Percentiles rank a stretch among this genome's conserved stretches.
Conservation (phyloP, 768 basidiomycete species). For the Filobasidium wieringae region DNA sequence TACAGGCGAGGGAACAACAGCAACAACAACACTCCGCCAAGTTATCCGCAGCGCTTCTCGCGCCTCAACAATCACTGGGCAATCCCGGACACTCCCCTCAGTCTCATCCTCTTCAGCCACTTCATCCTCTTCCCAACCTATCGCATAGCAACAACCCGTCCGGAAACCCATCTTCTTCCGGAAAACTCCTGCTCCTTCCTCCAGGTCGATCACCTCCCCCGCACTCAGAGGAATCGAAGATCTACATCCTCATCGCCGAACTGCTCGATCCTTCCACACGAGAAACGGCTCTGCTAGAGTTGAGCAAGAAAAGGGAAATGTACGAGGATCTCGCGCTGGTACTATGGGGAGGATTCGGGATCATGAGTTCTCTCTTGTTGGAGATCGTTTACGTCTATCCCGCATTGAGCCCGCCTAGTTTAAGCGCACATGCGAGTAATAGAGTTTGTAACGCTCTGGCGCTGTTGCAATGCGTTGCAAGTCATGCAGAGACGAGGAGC, state of each 20-base stretch:
- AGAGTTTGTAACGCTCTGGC: constrained; percentile 98
- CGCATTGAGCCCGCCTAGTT: constrained; percentile 80
- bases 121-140: neutral
- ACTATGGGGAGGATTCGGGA: constrained; percentile 62
- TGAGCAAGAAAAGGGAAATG: constrained; percentile 98
- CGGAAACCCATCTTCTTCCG: constrained; percentile 18
- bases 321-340: constrained; percentile 96
- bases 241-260: constrained; percentile 66
- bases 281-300: constrained; percentile 79
- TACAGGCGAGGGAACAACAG: constrained; percentile 16
- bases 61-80: constrained; percentile 2
- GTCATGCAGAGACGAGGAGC: constrained; percentile 88
- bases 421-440: constrained; percentile 95
- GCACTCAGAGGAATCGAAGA: constrained; percentile 58
- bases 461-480: constrained; percentile 93
- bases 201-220: constrained; percentile 29
- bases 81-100: neutral
- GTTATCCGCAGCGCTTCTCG: neutral
- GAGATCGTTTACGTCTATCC: constrained; percentile 99
- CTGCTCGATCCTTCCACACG: constrained; percentile 49
- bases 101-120: neutral
- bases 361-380: constrained; percentile 93
- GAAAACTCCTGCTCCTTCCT: constrained; percentile 32
- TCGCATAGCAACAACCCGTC: constrained; percentile 6
- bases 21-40: constrained; percentile 6